Conservation (phyloP, 176 grass and related monocot genomes). For the Musa beccarii region DNA sequence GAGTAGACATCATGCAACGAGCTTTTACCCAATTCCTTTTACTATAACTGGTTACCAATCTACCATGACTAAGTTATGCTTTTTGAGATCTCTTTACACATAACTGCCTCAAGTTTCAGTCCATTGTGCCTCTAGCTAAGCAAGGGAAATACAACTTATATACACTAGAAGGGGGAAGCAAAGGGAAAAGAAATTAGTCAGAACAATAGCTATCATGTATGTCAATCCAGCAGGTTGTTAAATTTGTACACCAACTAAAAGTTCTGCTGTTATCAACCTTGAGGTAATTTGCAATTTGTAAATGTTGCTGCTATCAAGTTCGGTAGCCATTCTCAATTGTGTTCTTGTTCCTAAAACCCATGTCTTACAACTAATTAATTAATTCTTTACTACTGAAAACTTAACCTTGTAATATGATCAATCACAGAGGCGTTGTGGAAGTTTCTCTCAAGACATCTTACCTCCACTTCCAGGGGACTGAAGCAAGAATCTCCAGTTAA, state of each 20-base stretch:
- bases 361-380: neutral
- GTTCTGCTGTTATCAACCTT: no score
- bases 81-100: neutral
- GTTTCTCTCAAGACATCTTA: neutral
- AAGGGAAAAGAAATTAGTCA: neutral
- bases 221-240: neutral
- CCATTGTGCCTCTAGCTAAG: neutral
- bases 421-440: neutral
- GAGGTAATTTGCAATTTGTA: neutral
- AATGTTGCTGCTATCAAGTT: neutral
- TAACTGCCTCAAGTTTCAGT: neutral
- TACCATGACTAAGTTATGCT: neutral
- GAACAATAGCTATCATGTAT: neutral
- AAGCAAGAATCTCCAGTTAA: neutral
- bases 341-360: neutral
- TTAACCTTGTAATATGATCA: no score
- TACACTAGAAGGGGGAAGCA: neutral
- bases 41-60: no score
- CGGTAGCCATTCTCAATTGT: neutral
- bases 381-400: neutral
- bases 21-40: neutral
- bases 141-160: no score
- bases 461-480: neutral
- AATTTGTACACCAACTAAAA: neutral
- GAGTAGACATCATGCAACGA: neutral